Conservation (phyloP, 2,329 filamentous ascomycete species). For the Seiridium cupressi region DNA sequence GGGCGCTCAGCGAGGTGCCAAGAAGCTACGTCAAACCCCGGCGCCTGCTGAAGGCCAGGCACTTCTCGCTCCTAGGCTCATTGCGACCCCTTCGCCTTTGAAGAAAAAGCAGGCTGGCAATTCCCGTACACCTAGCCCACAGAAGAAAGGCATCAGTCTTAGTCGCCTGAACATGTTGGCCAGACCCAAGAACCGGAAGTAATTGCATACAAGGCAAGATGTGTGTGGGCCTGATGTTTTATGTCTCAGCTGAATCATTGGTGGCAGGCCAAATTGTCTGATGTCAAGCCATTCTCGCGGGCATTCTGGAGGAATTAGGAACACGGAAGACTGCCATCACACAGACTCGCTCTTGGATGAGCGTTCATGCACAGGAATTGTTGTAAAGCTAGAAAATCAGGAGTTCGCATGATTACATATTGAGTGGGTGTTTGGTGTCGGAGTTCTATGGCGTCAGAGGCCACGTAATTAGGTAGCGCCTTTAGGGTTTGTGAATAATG, state of each 20-base stretch:
- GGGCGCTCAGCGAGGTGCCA: conserved; percentile 48
- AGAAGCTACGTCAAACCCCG: conserved; percentile 54
- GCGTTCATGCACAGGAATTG: not conserved
- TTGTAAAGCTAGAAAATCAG: not conserved
- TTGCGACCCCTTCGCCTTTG: conserved; percentile 31
- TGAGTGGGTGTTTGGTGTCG: not conserved
- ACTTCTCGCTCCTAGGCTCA: conserved; percentile 35
- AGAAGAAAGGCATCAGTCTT: conserved; percentile 51
- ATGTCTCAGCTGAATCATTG: not conserved
- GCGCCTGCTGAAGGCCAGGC: conserved; percentile 43
- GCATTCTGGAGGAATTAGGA: not conserved
- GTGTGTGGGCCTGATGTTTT: not conserved
- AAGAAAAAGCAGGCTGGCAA: conserved; percentile 23
- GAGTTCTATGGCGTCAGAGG: conserved; percentile 3
- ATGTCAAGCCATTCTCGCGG: not conserved
- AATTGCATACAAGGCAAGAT: conserved; percentile 10
- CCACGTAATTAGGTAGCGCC: not conserved
- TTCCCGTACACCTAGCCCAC: conserved; percentile 38
- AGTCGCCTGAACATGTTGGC: conserved; percentile 62
- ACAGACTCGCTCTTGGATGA: not conserved
- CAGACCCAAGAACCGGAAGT: conserved; percentile 56
- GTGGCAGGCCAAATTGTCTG: not conserved
- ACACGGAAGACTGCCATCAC: not conserved
- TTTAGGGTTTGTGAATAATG: not conserved
- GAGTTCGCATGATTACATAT: not conserved